Evolutionary conservation across 768 basidiomycete genomes (phyloP), one percentile per base, ranked within the genome.

Genomic region (Glaciozyma martinii): DNA sequence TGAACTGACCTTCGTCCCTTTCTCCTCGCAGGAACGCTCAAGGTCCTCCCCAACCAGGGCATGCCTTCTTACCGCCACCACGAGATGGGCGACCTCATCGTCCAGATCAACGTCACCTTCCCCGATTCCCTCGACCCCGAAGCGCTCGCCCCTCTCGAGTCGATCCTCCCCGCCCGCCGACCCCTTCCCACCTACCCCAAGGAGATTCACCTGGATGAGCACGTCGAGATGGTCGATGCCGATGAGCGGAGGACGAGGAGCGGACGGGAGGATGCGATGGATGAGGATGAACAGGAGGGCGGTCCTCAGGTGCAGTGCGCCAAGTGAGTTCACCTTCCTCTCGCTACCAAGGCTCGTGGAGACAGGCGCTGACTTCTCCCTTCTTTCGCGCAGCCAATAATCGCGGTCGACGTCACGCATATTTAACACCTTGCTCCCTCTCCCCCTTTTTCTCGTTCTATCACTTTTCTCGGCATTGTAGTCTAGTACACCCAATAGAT

Each of bases 21-120:
- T 10, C 13, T 30, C 27, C 23, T 12, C 54, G 56, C 72, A 93
- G 94, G 88, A 66, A 86, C 88, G 52, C 74, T 92, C 74, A 97
- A 95, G 78, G 86, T 93, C 70, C 87, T 99, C 72, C 83, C 83
- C 56, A 89, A 88, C 7, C 93, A 98, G 79, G 95, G 95, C 67
- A 99, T 99, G 95, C 95, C 94, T 18, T 97, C 95, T 58, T 89
- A 89, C 77, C 86, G 95, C 66, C 94, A 98, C 78, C 95, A 98
- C 78, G 92, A 99, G 75, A 83, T 86, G 47, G 95, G 95, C 46
- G 91, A 98, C 78, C 82, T 99, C 66, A 91, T 84, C 76, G 82
- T 99, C 77, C 88, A 86, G 75, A 78, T 98, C 71, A 81, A 81
- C 67, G 89, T 99, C 74, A 84, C 81, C 64, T 99, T 98, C 84